Evolutionary conservation across 805 yeast genomes (phyloP), one percentile per base, ranked within the genome.

Genomic region (Pichia scutulata): DNA sequence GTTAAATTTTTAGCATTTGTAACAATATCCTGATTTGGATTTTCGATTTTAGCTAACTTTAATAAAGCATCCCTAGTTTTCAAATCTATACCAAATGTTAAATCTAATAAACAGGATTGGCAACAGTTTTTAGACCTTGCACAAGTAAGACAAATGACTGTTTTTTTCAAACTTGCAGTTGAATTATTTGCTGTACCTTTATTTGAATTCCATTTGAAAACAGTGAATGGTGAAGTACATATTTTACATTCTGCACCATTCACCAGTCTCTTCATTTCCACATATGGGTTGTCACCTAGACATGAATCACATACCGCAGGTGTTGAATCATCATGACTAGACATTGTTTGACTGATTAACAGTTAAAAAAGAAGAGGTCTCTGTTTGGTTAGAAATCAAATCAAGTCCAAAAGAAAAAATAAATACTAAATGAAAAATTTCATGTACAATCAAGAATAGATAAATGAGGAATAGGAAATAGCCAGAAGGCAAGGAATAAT

Each of bases 141-240:
- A 70, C 99, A 92, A 0, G 90, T 80, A 36, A 70, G 62, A 67
- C 99, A 92, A 19, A 92, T 78, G 1, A 80, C 65, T 2, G 96
- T 89, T 57, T 77, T 80, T 51, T 76, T 74, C 53, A 79, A 68
- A 44, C 70, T 67, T 19, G 71, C 72, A 19, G 24, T 26, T 7
- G 41, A 43, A 41, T 64, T 70, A 50, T 66, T 68, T 3, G 33
- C 14, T 4, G 43, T 30, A 9, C 36, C 33, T 36, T 46, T 44
- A 18, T 47, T 42, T 36, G 55, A 40, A 19, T 50, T 52, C 96
- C 96, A 88, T 50, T 84, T 76, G 62, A 78, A 92, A 1, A 84
- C 82, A 0, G 90, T 83, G 69, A 84, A 92, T 1, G 96, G 89
- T 45, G 95, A 68, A 0, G 95, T 84, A 62, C 98, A 92, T 16